Percentiles rank a stretch among this genome's conserved stretches.
Conservation (phyloP, 2,329 filamentous ascomycete species). For the Trichoderma atroviride region DNA sequence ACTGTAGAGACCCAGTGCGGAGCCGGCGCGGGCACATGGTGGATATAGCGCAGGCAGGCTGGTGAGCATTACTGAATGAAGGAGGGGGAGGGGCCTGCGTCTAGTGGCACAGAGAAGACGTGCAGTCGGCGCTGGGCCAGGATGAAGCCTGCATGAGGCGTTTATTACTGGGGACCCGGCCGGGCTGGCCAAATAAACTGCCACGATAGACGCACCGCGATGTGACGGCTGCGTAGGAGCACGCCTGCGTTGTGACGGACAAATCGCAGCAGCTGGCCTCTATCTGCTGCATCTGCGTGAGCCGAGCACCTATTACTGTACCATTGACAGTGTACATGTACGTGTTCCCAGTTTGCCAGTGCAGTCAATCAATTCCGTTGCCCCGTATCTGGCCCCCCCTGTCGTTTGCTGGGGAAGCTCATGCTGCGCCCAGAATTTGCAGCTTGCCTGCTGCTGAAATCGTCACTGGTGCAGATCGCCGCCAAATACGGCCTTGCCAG, state of each 20-base stretch:
- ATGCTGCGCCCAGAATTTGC: conserved; percentile 4
- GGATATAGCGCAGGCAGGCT: conserved; percentile 20
- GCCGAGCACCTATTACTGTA: too few species aligned
- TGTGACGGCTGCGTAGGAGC: neutral
- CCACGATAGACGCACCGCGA: neutral
- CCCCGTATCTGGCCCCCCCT: conserved; percentile 14
- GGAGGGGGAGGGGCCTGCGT: conserved; percentile 24
- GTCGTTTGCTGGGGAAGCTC: conserved; percentile 13
- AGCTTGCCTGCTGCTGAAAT: conserved; percentile 13
- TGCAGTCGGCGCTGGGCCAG: neutral
- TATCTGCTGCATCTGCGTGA: neutral
- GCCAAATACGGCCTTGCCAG: conserved; percentile 3
- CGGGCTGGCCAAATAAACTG: neutral
- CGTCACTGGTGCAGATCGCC: conserved; percentile 24
- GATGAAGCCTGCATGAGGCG: conserved; percentile 2
- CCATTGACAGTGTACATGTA: neutral
- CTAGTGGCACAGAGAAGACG: conserved; percentile 10
- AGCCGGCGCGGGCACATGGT: conserved; percentile 26
- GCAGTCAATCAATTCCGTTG: neutral
- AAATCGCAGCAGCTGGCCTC: neutral
- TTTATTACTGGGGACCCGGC: neutral
- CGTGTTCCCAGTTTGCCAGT: neutral
- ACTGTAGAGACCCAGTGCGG: conserved; percentile 21
- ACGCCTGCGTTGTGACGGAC: neutral
- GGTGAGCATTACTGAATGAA: conserved; percentile 23